Percentiles rank a stretch among this genome's conserved stretches.
Evolutionary conservation across 305 asterid genomes (phyloP).

Genomic region (Plantago lanceolata): DNA sequence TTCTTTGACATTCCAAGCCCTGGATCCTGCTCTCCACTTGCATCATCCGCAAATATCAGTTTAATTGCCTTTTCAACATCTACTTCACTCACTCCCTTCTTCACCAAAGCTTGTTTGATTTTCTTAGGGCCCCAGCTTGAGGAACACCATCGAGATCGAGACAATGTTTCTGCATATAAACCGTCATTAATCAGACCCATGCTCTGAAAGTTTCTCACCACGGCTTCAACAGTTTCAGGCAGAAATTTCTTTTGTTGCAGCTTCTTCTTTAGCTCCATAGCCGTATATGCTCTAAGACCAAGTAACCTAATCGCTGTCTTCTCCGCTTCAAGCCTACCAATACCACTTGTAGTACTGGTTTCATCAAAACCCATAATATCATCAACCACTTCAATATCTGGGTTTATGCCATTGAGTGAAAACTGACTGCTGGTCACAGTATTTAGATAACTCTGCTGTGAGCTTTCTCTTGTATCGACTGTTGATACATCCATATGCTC

Average conservation of each 20-base stretch:
- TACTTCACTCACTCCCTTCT: constrained; percentile 58
- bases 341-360: constrained; percentile 15
- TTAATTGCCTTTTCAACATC: constrained; percentile 67
- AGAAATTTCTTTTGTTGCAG: constrained; percentile 54
- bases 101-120: constrained; percentile 58
- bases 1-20: constrained; percentile 56
- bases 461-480: constrained; percentile 20
- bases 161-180: constrained; percentile 73
- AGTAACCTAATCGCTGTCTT: constrained; percentile 58
- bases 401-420: constrained; percentile 23
- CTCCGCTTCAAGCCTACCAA: constrained; percentile 47
- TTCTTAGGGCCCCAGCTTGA: constrained; percentile 92
- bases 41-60: constrained; percentile 41
- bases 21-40: constrained; percentile 39
- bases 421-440: constrained; percentile 22
- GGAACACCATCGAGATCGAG: constrained; percentile 89
- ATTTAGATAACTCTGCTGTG: constrained; percentile 17
- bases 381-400: constrained; percentile 27
- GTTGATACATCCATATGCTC: constrained; percentile 24
- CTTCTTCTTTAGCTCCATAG: constrained; percentile 72
- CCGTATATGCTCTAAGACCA: constrained; percentile 74
- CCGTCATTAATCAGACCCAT: constrained; percentile 86
- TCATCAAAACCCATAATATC: constrained; percentile 31
- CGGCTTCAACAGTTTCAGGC: constrained; percentile 46
- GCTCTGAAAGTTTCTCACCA: constrained; percentile 56